Conservation (phyloP, 2,329 filamentous ascomycete genomes). For the Sclerotinia minor region DNA sequence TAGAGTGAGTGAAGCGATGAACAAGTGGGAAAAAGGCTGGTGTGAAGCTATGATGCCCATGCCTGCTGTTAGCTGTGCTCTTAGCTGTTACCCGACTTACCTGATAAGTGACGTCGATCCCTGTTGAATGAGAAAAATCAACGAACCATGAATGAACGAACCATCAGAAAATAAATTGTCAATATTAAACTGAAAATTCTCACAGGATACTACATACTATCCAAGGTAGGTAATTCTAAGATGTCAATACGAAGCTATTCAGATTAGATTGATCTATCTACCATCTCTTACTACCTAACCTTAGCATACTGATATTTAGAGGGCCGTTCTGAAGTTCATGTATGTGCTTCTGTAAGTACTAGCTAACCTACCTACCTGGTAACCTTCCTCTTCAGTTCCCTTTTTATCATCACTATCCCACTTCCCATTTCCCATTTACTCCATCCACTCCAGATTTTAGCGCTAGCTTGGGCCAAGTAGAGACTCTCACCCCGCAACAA, state of each 20-base stretch:
- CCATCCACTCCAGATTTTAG: conserved; percentile 9
- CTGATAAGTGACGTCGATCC: conserved; percentile 21
- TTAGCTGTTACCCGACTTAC: no score
- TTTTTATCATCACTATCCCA: no score
- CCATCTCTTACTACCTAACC: no score
- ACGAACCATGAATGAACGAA: not conserved
- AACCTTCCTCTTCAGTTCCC: no score
- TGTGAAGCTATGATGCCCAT: not conserved
- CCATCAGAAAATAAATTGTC: not conserved
- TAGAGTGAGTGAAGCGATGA: conserved; percentile 1
- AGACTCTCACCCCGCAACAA: conserved; percentile 15
- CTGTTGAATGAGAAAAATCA: conserved; percentile 10
- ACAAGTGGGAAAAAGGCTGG: not conserved
- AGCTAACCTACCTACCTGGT: no score
- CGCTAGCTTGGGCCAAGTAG: conserved; percentile 14
- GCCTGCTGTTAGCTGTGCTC: not conserved
- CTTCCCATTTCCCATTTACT: not conserved
- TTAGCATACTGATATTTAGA: no score
- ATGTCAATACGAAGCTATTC: no score
- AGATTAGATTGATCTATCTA: no score
- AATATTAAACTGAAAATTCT: not conserved
- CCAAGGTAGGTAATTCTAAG: no score
- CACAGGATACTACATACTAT: not conserved
- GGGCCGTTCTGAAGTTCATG: no score
- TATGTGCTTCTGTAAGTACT: no score